Evolutionary conservation across 2,329 filamentous ascomycete species (phyloP), one percentile per base, ranked within the genome.

Genomic region (Remersonia thermophila): DNA sequence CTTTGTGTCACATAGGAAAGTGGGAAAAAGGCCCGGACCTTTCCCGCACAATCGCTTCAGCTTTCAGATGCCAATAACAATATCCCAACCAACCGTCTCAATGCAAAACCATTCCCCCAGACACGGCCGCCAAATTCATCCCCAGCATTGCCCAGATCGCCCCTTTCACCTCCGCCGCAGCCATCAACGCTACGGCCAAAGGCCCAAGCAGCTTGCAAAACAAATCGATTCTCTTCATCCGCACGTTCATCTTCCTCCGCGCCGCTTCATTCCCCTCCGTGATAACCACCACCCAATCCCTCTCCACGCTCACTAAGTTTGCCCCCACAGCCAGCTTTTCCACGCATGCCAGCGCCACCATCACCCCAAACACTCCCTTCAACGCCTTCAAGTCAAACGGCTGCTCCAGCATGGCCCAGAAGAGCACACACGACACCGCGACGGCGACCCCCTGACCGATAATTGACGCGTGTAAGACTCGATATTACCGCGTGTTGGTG

Each of bases 241-340:
- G 57, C 5, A 69, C 64, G 42, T 74, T 74, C 27, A 74, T 35
- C 10, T 31, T 35, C 28, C 39, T 30, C 3, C 40, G 45, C 0
- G 49, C 47, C 3, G 30, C 36, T 25, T 61, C 57, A 16, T 62
- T 48, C 9, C 52, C 53, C 16, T 61, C 57, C 1, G 68, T 62
- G 8, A 73, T 58, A 7, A 73, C 59, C 0, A 73, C 63, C 3
- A 73, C 66, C 80, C 80, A 84, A 47, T 86, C 81, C 48, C 75
- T 63, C 53, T 85, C 81, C 0, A 86, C 67, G 0, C 80, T 64
- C 1, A 85, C 70, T 0, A 72, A 63, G 51, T 84, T 85, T 52
- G 74, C 65, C 5, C 77, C 65, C 1, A 75, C 66, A 11, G 63
- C 66, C 7, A 83, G 55, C 52, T 85, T 86, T 55, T 86, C 82